These are phyloP conservation scores for Oryza brachyantha DNA, from an alignment of 176 grass and related monocot genomes.

Conservation along the genomic window DNA sequence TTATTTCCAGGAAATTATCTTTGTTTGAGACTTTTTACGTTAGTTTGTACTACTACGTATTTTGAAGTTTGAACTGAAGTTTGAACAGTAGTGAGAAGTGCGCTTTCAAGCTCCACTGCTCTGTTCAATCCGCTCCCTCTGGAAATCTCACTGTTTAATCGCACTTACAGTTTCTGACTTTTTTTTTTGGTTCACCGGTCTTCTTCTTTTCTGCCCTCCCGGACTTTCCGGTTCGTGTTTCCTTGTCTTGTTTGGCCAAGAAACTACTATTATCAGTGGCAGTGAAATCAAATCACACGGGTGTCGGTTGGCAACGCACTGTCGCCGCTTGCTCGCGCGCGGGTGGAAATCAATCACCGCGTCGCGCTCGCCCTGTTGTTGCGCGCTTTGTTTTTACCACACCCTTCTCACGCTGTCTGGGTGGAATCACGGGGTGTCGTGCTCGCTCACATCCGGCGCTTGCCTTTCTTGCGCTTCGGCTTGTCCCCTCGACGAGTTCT, in stretches of 20 bases:
- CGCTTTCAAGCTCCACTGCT: not conserved
- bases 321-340: not conserved
- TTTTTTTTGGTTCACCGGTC: not conserved
- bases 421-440: not conserved
- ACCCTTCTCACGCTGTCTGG: not conserved
- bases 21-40: not conserved
- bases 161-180: not conserved
- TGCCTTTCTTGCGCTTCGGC: not conserved
- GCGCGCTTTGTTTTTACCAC: not conserved
- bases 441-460: not conserved
- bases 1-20: not conserved
- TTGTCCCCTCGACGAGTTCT: not conserved
- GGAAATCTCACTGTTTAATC: slow-evolving; percentile 38
- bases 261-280: not conserved
- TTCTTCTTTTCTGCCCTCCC: slow-evolving; percentile 10
- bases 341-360: slow-evolving; percentile 5
- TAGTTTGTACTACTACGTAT: not conserved
- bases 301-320: slow-evolving; percentile 4
- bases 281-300: slow-evolving; percentile 24
- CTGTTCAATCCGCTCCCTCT: not conserved
- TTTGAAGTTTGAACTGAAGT: too few species aligned
- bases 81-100: not conserved
- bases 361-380: not conserved
- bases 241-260: slow-evolving; percentile 38
- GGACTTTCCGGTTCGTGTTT: slow-evolving; percentile 37